phyloP scores from a whole-genome alignment of 257 asterid species.

The Solanum paucissectum region DNA sequence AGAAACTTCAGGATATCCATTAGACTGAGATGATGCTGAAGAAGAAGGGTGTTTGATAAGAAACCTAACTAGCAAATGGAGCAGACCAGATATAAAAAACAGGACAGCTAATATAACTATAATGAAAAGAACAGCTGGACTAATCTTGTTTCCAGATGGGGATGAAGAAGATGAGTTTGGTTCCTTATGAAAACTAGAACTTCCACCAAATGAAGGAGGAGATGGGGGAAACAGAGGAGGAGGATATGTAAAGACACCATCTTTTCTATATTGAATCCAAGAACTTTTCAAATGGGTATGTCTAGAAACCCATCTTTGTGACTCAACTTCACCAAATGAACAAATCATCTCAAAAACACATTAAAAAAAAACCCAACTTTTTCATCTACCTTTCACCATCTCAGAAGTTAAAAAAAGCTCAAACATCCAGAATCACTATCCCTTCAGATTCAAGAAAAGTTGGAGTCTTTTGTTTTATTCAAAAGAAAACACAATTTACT shows the following conservation, averaged over 20 bases:
- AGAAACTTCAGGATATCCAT: conserved; percentile 47
- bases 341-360: conserved; percentile 19
- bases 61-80: conserved; percentile 84
- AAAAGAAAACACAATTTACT: not conserved
- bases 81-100: conserved; percentile 85
- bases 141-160: conserved; percentile 51
- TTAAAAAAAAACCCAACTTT: not conserved
- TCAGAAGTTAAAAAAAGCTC: not conserved
- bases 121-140: conserved; percentile 79
- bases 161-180: conserved; percentile 28
- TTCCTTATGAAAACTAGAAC: conserved; percentile 20
- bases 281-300: conserved; percentile 43
- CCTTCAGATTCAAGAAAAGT: not conserved
- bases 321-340: conserved; percentile 24
- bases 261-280: conserved; percentile 52
- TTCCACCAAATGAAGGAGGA: conserved; percentile 19
- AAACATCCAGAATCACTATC: not conserved
- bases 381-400: not conserved
- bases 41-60: conserved; percentile 66
- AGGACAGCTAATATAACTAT: conserved; percentile 75
- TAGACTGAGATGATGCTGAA: conserved; percentile 36
- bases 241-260: conserved; percentile 37
- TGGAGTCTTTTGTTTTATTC: not conserved
- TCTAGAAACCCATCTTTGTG: conserved; percentile 27
- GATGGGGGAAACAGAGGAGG: conserved; percentile 25